phyloP scores from a whole-genome alignment of 371 early-diverging fungal species.

The Rozella allomycis region DNA sequence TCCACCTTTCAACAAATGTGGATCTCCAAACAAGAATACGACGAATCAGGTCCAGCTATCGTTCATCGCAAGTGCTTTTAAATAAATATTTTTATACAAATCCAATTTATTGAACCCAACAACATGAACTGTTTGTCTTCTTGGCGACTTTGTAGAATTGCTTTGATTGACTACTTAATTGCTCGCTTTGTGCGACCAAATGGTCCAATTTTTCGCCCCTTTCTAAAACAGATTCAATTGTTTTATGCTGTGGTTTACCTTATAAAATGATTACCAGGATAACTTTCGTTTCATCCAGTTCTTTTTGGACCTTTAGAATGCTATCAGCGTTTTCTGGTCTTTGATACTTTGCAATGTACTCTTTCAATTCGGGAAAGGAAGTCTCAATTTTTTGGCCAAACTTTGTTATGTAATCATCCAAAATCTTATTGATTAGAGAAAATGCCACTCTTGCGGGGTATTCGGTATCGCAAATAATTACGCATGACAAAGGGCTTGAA shows the following conservation, averaged over 20 bases:
- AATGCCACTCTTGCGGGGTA: slow-evolving; percentile 84
- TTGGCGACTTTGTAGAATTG: slow-evolving; percentile 96
- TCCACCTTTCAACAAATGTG: slow-evolving; percentile 97
- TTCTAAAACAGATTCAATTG: slow-evolving; percentile 83
- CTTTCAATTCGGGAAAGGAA: slow-evolving; percentile 45
- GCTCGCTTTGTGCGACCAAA: slow-evolving; percentile 72
- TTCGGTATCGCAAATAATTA: slow-evolving; percentile 65
- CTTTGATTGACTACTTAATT: slow-evolving; percentile 73
- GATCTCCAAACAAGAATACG: slow-evolving; percentile 92
- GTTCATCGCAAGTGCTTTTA: slow-evolving; percentile 77
- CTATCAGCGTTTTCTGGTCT: slow-evolving; percentile 82
- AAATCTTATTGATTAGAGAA: slow-evolving; percentile 52
- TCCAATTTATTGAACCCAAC: no score
- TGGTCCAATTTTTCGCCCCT: slow-evolving; percentile 92
- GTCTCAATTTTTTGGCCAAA: slow-evolving; percentile 14
- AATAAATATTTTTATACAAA: no score
- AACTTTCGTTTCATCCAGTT: slow-evolving; percentile 92
- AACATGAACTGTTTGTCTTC: slow-evolving; percentile 85
- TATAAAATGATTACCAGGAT: slow-evolving; percentile 37
- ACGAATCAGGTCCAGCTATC: slow-evolving; percentile 63
- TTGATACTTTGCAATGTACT: slow-evolving; percentile 57
- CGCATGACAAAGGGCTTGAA: slow-evolving; percentile 47
- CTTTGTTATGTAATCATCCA: slow-evolving; percentile 63
- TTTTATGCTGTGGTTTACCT: slow-evolving; percentile 47
- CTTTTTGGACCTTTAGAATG: slow-evolving; percentile 84